Percentiles rank a stretch among this genome's conserved stretches.
These are phyloP conservation scores for Xylaria intraflava DNA, from an alignment of 495 filamentous ascomycete species.

Conservation along the genomic window DNA sequence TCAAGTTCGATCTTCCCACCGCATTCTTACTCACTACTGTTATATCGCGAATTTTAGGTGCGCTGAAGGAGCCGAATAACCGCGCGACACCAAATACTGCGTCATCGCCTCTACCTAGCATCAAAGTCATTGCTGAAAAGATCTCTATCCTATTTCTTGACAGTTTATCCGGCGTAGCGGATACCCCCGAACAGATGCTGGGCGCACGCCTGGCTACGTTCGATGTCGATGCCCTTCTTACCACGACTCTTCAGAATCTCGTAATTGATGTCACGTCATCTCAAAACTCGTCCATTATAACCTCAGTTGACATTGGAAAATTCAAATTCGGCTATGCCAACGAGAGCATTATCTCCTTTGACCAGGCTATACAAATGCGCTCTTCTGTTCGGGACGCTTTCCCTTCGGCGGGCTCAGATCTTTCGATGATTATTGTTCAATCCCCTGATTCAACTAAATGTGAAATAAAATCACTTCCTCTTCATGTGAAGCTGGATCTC, in stretches of 20 bases:
- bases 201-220: constrained; percentile 24
- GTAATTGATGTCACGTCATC: constrained; percentile 29
- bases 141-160: constrained; percentile 61
- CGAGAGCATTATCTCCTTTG: constrained; percentile 72
- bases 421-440: constrained; percentile 55
- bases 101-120: constrained; percentile 26
- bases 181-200: constrained; percentile 33
- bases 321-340: constrained; percentile 67
- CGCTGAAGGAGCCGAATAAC: constrained; percentile 29
- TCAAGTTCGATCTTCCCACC: constrained; percentile 62
- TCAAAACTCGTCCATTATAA: constrained; percentile 25
- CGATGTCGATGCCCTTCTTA: constrained; percentile 44
- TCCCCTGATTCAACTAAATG: constrained; percentile 47
- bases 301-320: constrained; percentile 51
- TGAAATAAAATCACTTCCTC: constrained; percentile 73
- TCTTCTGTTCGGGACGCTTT: constrained; percentile 61
- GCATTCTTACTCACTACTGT: constrained; percentile 61
- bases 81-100: constrained; percentile 14
- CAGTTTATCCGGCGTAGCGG: constrained; percentile 45
- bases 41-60: constrained; percentile 45
- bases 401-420: constrained; percentile 53
- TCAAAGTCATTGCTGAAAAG: constrained; percentile 48
- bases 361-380: constrained; percentile 56
- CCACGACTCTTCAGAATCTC: constrained; percentile 42
- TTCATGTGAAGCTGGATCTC: constrained; percentile 72